Base-by-base conservation (phyloP, 148 eudicot species). In the Silene latifolia region DNA sequence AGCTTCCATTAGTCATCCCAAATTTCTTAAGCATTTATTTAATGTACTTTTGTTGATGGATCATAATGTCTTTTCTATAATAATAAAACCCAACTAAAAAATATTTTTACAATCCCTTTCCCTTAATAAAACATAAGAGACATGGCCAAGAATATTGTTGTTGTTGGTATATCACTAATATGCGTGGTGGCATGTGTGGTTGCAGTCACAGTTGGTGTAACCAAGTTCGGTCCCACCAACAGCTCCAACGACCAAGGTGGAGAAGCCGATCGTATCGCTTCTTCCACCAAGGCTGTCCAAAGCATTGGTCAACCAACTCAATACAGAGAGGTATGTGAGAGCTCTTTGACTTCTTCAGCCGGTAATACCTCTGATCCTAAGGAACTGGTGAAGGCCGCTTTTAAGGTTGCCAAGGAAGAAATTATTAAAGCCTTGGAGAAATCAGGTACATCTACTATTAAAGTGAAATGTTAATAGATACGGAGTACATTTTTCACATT, bases 281-380 rank as follows among this genome's bases (percentile, higher is more conserved):
- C 85, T 1, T 64, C 85, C 0, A 77, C 80, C 15, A 89, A 82
- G 72, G 83, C 93, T 0, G 80, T 88, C 8, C 63, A 84, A 35
- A 73, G 85, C 77, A 60, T 90, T 0, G 88, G 94, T 69, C 69
- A 82, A 19, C 85, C 89, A 9, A 85, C 90, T 0, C 63, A 73
- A 1, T 87, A 82, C 64, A 78, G 72, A 25, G 85, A 89, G 17
- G 82, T 83, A 0, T 89, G 93, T 63, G 81, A 68, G 3, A 73
- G 69, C n/a, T 82, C 80, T 18, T 75, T 87, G 7, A 62, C 44
- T 2, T n/a, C 57, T 0, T 72, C 80, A 0, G 42, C 79, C 0
- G 84, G 82, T 0, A 78, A 88, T 44, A 69, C 83, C 25, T 80
- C 56, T 0, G 83, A 88, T 64, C 91, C 90, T 0, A 85, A 81